Percentiles rank a stretch among this genome's conserved stretches.
Evolutionary conservation across 1,284 basidiomycete genomes (phyloP).

Genomic region (Fomitopsis pinicola): DNA sequence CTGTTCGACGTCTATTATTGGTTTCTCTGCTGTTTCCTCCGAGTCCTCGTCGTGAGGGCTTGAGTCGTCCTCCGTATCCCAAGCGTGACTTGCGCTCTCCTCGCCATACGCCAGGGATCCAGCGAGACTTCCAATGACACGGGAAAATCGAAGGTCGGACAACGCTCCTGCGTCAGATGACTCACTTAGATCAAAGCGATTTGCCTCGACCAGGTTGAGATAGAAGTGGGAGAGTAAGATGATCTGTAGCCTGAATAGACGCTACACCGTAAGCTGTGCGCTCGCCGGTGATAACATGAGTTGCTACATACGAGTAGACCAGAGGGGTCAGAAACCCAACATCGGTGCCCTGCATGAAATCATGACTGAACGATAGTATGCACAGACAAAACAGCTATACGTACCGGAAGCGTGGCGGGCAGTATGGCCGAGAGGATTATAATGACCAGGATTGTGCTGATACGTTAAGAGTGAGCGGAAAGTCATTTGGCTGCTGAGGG

Average conservation of each 20-base stretch:
- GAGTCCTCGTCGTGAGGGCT: too few relatives aligned
- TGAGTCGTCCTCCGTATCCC: background rate
- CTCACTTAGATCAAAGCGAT: background rate
- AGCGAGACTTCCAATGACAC: background rate
- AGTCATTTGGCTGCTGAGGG: background rate
- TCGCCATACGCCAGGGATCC: background rate
- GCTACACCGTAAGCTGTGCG: too few relatives aligned
- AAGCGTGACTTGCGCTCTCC: background rate
- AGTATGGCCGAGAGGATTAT: background rate
- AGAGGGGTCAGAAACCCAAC: background rate
- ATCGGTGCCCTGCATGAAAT: background rate
- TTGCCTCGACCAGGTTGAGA: background rate
- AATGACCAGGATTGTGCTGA: background rate
- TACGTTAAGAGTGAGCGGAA: background rate
- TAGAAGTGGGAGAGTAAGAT: background rate
- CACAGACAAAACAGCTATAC: background rate
- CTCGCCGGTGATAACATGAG: background rate
- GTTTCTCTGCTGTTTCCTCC: too few relatives aligned
- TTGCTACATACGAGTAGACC: background rate
- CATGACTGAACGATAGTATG: background rate
- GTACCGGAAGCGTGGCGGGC: background rate
- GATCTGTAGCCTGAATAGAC: background rate
- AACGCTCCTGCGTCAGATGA: background rate
- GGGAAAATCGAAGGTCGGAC: background rate
- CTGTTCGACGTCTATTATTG: too few relatives aligned